Conservation (phyloP, 495 filamentous ascomycete genomes). For the Aspergillus diversus region DNA sequence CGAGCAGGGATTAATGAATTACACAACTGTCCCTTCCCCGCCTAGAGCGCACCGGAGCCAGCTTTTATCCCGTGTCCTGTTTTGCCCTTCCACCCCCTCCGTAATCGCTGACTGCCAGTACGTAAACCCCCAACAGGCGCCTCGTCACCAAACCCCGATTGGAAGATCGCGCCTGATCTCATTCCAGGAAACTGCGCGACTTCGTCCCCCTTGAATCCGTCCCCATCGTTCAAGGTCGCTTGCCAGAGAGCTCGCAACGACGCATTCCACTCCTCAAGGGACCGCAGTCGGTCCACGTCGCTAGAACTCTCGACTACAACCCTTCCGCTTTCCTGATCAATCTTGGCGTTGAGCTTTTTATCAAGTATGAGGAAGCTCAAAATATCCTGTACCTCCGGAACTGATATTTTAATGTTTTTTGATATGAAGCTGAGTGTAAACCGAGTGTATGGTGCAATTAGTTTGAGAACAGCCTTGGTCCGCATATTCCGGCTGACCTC, state of each 20-base stretch:
- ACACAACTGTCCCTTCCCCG: constrained; percentile 6
- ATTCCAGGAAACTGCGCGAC: constrained; percentile 31
- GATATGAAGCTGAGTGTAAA: constrained; percentile 88
- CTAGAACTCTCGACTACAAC: constrained; percentile 76
- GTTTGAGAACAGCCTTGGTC: constrained; percentile 89
- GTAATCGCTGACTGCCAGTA: constrained; percentile 27
- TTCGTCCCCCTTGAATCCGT: constrained; percentile 64
- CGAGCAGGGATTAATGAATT: constrained; percentile 7
- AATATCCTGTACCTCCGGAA: constrained; percentile 89
- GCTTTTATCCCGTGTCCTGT: constrained; percentile 24
- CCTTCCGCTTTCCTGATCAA: constrained; percentile 84
- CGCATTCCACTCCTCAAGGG: constrained; percentile 72
- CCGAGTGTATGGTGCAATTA: constrained; percentile 92
- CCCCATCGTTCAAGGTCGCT: constrained; percentile 69
- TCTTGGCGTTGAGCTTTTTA: constrained; percentile 80
- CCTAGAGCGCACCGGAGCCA: constrained; percentile 23
- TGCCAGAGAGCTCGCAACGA: constrained; percentile 68
- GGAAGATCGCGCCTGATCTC: constrained; percentile 33
- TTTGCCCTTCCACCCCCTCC: constrained; percentile 32
- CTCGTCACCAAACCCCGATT: constrained; percentile 41
- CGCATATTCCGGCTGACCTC: constrained; percentile 98
- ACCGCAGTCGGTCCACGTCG: constrained; percentile 73
- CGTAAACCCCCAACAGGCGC: constrained; percentile 27
- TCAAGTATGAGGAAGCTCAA: constrained; percentile 90
- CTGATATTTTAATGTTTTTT: constrained; percentile 79